A percentile compares a stretch with the other conserved stretches of the same genome.
phyloP scores from a whole-genome alignment of 305 asterid genomes.

The Lippia alba region DNA sequence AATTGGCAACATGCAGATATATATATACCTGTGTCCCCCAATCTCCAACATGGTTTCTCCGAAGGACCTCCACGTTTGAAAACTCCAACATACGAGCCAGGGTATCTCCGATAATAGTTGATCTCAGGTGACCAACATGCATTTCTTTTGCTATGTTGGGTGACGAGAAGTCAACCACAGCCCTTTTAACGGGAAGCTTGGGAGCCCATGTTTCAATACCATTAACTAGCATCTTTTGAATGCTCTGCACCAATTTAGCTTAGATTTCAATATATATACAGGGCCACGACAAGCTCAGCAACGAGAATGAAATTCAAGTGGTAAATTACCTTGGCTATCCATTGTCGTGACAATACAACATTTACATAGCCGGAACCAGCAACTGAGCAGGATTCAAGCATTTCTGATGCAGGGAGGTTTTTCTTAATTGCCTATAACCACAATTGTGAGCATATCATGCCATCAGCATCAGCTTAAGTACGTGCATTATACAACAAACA shows the following conservation, averaged over 20 bases:
- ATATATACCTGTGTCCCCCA: conserved; percentile 93
- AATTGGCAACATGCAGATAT: conserved; percentile 24
- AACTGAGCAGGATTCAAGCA: conserved; percentile 64
- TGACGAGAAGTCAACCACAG: conserved; percentile 92
- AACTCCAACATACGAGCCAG: conserved; percentile 91
- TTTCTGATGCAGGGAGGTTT: conserved; percentile 76
- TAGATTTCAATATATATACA: conserved; percentile 15
- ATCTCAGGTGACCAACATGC: conserved; percentile 97
- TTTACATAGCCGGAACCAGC: conserved; percentile 94
- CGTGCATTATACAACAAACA: conserved; percentile 24
- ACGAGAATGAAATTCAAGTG: conserved; percentile 1
- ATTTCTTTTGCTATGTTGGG: conserved; percentile 98
- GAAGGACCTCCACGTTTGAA: conserved; percentile 83
- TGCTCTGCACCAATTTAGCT: conserved; percentile 59
- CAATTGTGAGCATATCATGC: conserved; percentile 25
- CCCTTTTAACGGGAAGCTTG: conserved; percentile 71
- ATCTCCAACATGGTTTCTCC: conserved; percentile 95
- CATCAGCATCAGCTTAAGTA: conserved; percentile 14
- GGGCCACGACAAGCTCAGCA: neutral
- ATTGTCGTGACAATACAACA: conserved; percentile 64
- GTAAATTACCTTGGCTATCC: conserved; percentile 81
- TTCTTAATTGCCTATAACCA: conserved; percentile 68
- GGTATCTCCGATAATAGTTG: conserved; percentile 95
- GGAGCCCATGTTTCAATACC: conserved; percentile 95
- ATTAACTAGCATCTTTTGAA: conserved; percentile 76